Evolutionary conservation across 2,329 filamentous ascomycete genomes (phyloP).

Genomic region (Eutypa lata): DNA sequence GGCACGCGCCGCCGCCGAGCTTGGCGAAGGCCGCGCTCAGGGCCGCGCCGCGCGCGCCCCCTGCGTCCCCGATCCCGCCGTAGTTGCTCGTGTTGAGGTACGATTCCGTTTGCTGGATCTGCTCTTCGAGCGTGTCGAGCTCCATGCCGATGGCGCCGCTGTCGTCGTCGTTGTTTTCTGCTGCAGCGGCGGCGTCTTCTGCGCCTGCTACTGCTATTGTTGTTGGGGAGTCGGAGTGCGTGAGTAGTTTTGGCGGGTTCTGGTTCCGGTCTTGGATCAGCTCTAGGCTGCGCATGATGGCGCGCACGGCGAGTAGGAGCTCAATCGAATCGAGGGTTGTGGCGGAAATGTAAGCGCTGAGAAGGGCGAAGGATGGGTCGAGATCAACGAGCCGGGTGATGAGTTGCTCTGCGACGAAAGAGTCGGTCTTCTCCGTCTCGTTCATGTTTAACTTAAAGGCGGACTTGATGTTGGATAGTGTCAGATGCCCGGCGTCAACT

Average conservation of each 20-base stretch:
- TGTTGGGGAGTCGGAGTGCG: slow-evolving; percentile 11
- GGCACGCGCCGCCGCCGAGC: slow-evolving; percentile 65
- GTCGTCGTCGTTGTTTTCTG: slow-evolving; percentile 25
- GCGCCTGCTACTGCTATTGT: too few species aligned
- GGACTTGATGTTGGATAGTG: slow-evolving; percentile 54
- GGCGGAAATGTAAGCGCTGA: slow-evolving; percentile 62
- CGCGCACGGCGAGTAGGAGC: slow-evolving; percentile 62
- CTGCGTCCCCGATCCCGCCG: slow-evolving; percentile 59
- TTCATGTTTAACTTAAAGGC: slow-evolving; percentile 51
- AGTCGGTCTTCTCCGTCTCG: slow-evolving; percentile 39
- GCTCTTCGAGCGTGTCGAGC: slow-evolving; percentile 59
- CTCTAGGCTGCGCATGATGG: slow-evolving; percentile 68
- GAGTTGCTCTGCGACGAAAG: slow-evolving; percentile 58
- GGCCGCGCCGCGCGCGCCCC: slow-evolving; percentile 59
- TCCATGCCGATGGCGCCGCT: slow-evolving; percentile 45
- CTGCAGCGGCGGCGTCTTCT: too few species aligned
- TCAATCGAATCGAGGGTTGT: slow-evolving; percentile 65
- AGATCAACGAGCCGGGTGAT: slow-evolving; percentile 59
- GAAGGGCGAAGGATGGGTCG: slow-evolving; percentile 66
- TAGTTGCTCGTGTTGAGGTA: slow-evolving; percentile 47
- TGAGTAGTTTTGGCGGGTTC: slow-evolving; percentile 27
- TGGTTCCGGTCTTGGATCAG: slow-evolving; percentile 45
- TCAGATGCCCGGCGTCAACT: slow-evolving; percentile 58
- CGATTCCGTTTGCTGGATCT: slow-evolving; percentile 66
- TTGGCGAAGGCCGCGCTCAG: slow-evolving; percentile 68